Percentiles rank a stretch among this genome's conserved stretches.
Evolutionary conservation across 805 yeast genomes (phyloP).

Genomic region (Candida insectorum): DNA sequence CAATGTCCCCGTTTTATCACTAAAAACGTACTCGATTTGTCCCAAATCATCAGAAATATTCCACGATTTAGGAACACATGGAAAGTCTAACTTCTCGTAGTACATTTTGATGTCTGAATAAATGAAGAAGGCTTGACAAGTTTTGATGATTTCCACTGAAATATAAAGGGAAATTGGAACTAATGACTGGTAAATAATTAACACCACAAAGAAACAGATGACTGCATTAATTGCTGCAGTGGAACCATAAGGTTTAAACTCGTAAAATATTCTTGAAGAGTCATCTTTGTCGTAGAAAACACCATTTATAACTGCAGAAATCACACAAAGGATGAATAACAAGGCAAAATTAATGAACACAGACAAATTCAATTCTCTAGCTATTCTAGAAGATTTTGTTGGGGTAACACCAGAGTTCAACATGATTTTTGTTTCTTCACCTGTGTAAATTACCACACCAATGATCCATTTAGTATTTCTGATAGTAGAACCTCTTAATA

Average conservation of each 20-base stretch:
- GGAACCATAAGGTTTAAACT: conserved; percentile 67
- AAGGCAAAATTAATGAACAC: conserved; percentile 65
- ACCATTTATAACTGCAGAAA: conserved; percentile 71
- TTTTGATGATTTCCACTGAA: conserved; percentile 77
- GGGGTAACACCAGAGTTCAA: conserved; percentile 78
- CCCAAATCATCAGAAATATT: conserved; percentile 83
- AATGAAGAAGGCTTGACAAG: conserved; percentile 78
- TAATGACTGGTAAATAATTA: conserved; percentile 72
- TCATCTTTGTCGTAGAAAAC: conserved; percentile 46
- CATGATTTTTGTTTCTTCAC: conserved; percentile 79
- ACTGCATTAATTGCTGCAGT: conserved; percentile 66
- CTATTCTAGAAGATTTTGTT: conserved; percentile 68
- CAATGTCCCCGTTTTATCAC: conserved; percentile 82
- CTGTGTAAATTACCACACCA: conserved; percentile 75
- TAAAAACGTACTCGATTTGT: conserved; percentile 78
- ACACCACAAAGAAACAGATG: conserved; percentile 69
- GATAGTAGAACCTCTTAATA: conserved; percentile 72
- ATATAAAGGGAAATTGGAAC: conserved; percentile 83
- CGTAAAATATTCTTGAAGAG: conserved; percentile 61
- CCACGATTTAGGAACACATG: conserved; percentile 85
- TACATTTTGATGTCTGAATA: conserved; percentile 73
- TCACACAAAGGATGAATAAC: conserved; percentile 64
- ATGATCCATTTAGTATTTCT: conserved; percentile 83
- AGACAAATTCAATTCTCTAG: conserved; percentile 67
- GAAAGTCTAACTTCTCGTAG: conserved; percentile 65